Base-by-base conservation (phyloP, 116 monocot species). In the Posidonia oceanica region DNA sequence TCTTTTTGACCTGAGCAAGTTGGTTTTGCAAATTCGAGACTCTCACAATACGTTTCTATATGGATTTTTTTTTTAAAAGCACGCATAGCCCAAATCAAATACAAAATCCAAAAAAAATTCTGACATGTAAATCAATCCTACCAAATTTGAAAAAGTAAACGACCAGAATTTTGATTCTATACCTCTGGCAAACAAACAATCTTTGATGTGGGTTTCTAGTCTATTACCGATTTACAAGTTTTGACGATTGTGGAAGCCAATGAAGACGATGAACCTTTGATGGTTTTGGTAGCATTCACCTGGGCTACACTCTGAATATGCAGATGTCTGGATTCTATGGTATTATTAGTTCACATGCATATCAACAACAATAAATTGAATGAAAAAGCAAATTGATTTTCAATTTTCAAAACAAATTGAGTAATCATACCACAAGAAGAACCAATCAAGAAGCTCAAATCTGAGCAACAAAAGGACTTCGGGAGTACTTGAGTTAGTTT, bases 21-120 rank as follows among this genome's bases (percentile, higher is more conserved):
- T 75, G 70, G 12, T 39, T 39, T 59, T 75, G 75, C 36, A 80
- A 10, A 37, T 75, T 71, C 17, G 66, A 58, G 52, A 54, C 70
- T 58, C 58, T 37, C 7, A 70, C 70, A 6, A 64, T 64, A 18
- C 60, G 60, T 60, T 59, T 60, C 60, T 21, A 48, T 10, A 48
- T 7, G 12, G 7, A 12, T 7, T 8, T 48, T 7, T 7, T 7
- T 8, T 48, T 7, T 7, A 48, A 7, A 48, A 48, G 7, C 48
- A 6, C 7, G 48, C 12, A 48, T 12, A 10, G 48, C 48, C 48
- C 48, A 48, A 10, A 48, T 48, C 3, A 48, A 7, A 60, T n/a
- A 6, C 60, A 8, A 60, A 60, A 22, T 22, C 22, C 20, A 60
- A 22, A 60, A 29, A 60, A 60, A 60, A 1, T 22, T 7, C 29